Conservation (phyloP, 805 yeast genomes). For the Myxozyma neglecta region DNA sequence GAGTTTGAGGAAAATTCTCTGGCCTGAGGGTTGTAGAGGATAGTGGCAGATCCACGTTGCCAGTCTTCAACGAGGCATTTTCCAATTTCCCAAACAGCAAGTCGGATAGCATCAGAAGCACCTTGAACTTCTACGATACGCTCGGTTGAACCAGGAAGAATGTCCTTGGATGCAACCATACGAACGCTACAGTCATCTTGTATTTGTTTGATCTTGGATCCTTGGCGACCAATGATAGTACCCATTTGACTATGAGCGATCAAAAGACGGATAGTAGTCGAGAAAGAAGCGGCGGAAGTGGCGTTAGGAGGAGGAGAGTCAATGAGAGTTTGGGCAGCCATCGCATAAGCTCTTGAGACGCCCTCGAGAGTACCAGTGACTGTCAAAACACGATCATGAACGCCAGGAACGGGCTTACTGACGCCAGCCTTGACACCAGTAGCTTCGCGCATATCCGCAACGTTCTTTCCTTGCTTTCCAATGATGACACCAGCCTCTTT, state of each 20-base stretch:
- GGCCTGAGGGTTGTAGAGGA: conserved; percentile 57
- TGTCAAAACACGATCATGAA: conserved; percentile 79
- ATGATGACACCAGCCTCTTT: conserved; percentile 89
- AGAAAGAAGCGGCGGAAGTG: conserved; percentile 33
- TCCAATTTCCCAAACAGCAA: conserved; percentile 59
- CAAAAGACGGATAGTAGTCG: conserved; percentile 57
- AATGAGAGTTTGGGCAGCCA: conserved; percentile 65
- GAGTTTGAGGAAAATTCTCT: background rate
- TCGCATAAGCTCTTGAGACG: conserved; percentile 60
- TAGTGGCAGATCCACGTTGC: conserved; percentile 63
- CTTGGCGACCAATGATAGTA: conserved; percentile 81
- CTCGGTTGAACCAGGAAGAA: conserved; percentile 77
- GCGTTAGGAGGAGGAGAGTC: conserved; percentile 58
- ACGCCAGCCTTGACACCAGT: conserved; percentile 85
- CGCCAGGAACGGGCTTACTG: conserved; percentile 74
- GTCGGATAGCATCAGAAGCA: conserved; percentile 59
- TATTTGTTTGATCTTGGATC: conserved; percentile 73
- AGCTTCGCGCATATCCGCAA: conserved; percentile 69
- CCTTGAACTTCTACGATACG: conserved; percentile 88
- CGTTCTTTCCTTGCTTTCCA: conserved; percentile 79
- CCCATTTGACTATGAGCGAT: conserved; percentile 87
- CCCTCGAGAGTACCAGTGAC: conserved; percentile 71
- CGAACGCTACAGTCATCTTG: conserved; percentile 69
- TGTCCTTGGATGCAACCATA: conserved; percentile 85
- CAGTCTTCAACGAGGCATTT: conserved; percentile 73